phyloP scores from a whole-genome alignment of 1,284 basidiomycete genomes.

The Coniferiporia weirii region DNA sequence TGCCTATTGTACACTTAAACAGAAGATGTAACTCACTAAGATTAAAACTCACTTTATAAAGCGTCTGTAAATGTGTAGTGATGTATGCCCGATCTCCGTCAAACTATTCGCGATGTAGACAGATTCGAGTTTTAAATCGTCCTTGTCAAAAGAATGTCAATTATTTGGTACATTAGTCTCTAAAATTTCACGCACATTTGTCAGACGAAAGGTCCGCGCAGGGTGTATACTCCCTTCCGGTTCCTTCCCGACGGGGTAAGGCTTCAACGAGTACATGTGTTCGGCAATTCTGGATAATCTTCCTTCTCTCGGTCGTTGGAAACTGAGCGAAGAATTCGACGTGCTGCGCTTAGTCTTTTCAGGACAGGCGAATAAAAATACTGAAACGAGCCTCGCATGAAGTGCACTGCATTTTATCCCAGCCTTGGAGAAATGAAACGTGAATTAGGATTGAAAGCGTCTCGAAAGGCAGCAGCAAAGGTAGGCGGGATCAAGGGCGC shows the following conservation, averaged over 20 bases:
- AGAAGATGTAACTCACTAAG: too few species aligned
- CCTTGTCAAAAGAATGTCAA: neutral
- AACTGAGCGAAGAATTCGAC: constrained; percentile 24
- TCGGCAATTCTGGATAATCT: neutral
- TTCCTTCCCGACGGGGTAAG: too few species aligned
- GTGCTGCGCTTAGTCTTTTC: constrained; percentile 37
- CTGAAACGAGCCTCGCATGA: constrained; percentile 26
- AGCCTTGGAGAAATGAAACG: neutral
- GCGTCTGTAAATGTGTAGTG: neutral
- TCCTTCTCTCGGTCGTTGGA: neutral
- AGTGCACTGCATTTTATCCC: constrained; percentile 8
- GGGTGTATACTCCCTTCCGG: neutral
- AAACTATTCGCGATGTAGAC: neutral
- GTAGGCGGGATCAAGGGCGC: constrained; percentile 11
- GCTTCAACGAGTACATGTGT: neutral
- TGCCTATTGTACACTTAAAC: too few species aligned
- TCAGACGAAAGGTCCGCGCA: neutral
- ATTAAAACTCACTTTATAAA: too few species aligned
- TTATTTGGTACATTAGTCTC: constrained; percentile 8
- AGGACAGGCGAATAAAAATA: constrained; percentile 40
- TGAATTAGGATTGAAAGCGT: neutral
- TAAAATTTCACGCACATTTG: neutral
- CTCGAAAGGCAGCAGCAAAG: neutral
- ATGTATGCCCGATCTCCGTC: neutral
- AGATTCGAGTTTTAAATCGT: neutral